Evolutionary conservation across 805 yeast genomes (phyloP).

Genomic region (Isabelozyma pseudorhagii): DNA sequence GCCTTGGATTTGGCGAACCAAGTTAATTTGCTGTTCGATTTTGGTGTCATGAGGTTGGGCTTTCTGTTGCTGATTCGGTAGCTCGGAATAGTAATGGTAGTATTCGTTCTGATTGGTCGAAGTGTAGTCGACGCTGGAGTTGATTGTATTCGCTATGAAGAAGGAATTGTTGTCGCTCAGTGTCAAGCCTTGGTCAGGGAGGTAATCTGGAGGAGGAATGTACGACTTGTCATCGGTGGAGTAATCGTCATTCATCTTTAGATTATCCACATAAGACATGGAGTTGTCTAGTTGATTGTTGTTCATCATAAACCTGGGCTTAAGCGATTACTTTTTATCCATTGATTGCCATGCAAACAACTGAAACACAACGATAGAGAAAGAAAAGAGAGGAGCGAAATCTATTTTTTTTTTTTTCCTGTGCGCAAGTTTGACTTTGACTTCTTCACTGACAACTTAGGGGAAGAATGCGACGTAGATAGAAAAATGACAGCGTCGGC

Average conservation of each 20-base stretch:
- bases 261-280: background rate
- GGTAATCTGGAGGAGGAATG: background rate
- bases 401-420: too few relatives aligned
- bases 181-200: background rate
- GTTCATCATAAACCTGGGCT: background rate
- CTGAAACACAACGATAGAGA: too few relatives aligned
- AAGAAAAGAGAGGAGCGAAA: too few relatives aligned
- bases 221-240: background rate
- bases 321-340: background rate
- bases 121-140: background rate
- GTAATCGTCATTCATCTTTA: background rate
- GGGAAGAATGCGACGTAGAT: too few relatives aligned
- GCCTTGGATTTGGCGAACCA: background rate
- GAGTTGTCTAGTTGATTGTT: background rate
- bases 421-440: too few relatives aligned
- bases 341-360: background rate
- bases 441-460: too few relatives aligned
- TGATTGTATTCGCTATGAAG: background rate
- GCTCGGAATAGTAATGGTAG: conserved; percentile 3
- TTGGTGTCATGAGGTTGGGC: background rate
- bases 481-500: too few relatives aligned
- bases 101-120: background rate
- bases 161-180: background rate
- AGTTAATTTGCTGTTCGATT: background rate
- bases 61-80: conserved; percentile 9